Conservation (phyloP, 257 asterid species). For the Cynanchum wilfordii region DNA sequence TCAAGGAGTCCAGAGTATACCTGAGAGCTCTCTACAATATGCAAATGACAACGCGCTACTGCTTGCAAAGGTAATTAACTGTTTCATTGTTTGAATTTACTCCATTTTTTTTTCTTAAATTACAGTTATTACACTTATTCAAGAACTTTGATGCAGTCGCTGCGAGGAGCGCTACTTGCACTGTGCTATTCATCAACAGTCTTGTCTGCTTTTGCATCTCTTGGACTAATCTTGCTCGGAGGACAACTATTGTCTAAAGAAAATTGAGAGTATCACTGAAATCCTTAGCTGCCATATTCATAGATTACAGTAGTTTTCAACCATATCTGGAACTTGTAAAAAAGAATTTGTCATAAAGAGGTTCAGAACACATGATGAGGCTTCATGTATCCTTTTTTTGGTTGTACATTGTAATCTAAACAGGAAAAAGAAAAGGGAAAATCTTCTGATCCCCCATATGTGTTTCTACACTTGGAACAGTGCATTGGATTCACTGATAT, state of each 20-base stretch:
- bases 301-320: neutral
- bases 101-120: conserved; percentile 3
- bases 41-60: conserved; percentile 84
- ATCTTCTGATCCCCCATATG: neutral
- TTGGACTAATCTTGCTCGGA: conserved; percentile 69
- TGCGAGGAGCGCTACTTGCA: conserved; percentile 62
- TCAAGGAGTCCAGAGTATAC: conserved; percentile 66
- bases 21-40: conserved; percentile 76
- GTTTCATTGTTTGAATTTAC: neutral
- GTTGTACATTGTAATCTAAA: neutral
- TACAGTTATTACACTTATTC: neutral
- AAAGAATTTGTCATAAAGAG: neutral
- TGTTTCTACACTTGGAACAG: neutral
- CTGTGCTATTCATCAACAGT: conserved; percentile 55
- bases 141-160: conserved; percentile 48
- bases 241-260: conserved; percentile 56
- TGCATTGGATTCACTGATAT: neutral
- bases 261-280: conserved; percentile 32
- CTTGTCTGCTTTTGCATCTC: conserved; percentile 48
- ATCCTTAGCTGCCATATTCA: neutral
- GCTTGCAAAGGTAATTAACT: conserved; percentile 65
- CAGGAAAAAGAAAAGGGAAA: neutral
- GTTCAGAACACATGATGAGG: neutral
- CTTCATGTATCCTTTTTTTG: neutral
- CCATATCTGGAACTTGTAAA: neutral